Evolutionary conservation across 495 filamentous ascomycete species (phyloP).

Genomic region (Tuber aestivum): DNA sequence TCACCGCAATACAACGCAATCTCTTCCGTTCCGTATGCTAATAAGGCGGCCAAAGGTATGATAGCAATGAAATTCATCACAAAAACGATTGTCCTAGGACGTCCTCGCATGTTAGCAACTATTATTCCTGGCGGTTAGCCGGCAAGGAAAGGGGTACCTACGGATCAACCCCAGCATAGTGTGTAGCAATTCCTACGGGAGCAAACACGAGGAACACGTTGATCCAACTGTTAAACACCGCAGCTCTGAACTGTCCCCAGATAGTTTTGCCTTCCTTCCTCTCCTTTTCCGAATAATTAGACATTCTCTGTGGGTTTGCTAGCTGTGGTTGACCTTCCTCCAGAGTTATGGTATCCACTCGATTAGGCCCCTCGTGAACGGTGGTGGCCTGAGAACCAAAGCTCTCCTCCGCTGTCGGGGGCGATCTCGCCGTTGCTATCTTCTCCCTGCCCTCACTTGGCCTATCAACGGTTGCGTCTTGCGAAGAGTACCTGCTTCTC

Average conservation of each 20-base stretch:
- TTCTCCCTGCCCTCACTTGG: background rate
- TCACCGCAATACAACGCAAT: conserved; percentile 76
- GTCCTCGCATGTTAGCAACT: conserved; percentile 42
- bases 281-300: conserved; percentile 46
- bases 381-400: conserved; percentile 39
- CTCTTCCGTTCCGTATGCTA: conserved; percentile 91
- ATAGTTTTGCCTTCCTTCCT: conserved; percentile 56
- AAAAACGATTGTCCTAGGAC: conserved; percentile 57
- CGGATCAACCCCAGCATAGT: conserved; percentile 49
- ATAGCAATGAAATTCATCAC: conserved; percentile 86
- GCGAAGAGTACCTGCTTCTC: background rate
- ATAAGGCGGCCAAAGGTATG: conserved; percentile 76
- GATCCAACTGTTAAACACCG: conserved; percentile 73
- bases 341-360: conserved; percentile 40
- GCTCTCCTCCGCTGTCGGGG: conserved; percentile 18
- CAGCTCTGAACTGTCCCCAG: conserved; percentile 62
- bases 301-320: conserved; percentile 8
- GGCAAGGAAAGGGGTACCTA: conserved; percentile 1
- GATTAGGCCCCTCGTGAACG: conserved; percentile 13
- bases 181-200: conserved; percentile 68
- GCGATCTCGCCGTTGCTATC: background rate
- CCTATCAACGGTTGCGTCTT: background rate
- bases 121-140: background rate
- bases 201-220: conserved; percentile 75
- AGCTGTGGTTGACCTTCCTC: conserved; percentile 41